Base-by-base conservation (phyloP, 345 rosid genomes). In the Barbarea vulgaris region DNA sequence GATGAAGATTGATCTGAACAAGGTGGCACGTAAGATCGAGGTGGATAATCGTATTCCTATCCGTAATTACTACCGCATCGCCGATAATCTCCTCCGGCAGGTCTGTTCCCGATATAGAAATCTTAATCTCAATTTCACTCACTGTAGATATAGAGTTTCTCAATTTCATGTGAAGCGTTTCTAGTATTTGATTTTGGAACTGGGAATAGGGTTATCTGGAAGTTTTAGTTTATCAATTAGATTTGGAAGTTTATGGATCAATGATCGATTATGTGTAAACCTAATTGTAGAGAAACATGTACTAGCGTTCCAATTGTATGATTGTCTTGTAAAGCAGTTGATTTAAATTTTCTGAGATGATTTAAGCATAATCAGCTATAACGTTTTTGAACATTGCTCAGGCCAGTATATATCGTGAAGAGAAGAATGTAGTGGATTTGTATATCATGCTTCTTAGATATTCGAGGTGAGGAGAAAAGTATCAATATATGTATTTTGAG, bases 51-150 rank as follows among this genome's bases (percentile, higher is more conserved):
- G 89, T 81, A 89, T 89, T 33, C 85, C 93, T 76, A 93, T 94
- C 72, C 88, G 86, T 27, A 78, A 86, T 69, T 90, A 91, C 78
- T 87, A 90, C 52, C 83, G 97, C 59, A 94, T 89, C 81, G 97
- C 97, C 72, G 96, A 94, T 82, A 87, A 89, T 81, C 95, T 94
- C 65, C 95, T 91, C 75, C 83, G 88, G 18, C 97, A 91, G 98
- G 98, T 87, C 33, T 24, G 47, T 27, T 61, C 19, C 24, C 34
- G 30, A 68, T 53, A 7, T 54, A 56, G 33, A 50, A 57, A 21
- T 64, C 67, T 31, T n/a, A 8, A 12, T 64, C 64, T 65, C 66
- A 42, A 14, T 24, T 15, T 36, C 11, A 34, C 8, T 18, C n/a
- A 17, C 4, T 13, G 30, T 22, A 52, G 17, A 52, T 11, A 1